These are phyloP conservation scores for Phanerochaete carnosa DNA, from an alignment of 768 basidiomycete species.

Conservation along the genomic window DNA sequence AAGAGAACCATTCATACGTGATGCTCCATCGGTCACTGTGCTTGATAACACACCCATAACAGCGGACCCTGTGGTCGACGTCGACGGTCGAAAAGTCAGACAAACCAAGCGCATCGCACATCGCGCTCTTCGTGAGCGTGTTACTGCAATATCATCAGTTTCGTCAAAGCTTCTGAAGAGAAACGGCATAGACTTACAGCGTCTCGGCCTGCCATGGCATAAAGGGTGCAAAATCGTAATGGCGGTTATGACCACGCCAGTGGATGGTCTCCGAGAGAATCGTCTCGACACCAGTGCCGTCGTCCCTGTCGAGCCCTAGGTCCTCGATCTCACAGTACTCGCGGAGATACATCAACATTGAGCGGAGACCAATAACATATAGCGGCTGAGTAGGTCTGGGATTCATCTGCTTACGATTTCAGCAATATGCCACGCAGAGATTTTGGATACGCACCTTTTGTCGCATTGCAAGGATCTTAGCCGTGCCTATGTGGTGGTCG, in stretches of 20 bases:
- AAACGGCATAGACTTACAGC: background rate
- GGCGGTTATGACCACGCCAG: conserved; percentile 25
- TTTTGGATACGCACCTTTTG: conserved; percentile 45
- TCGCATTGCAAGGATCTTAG: conserved; percentile 69
- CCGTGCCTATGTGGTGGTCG: conserved; percentile 87
- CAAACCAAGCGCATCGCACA: conserved; percentile 56
- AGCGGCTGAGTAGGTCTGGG: conserved; percentile 61
- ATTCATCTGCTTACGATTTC: conserved; percentile 45
- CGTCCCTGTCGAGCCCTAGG: conserved; percentile 51
- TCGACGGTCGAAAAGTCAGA: conserved; percentile 62
- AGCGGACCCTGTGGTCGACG: conserved; percentile 68
- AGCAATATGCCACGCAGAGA: conserved; percentile 6
- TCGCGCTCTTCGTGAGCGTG: conserved; percentile 31
- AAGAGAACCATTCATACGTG: conserved; percentile 44
- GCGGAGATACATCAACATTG: conserved; percentile 61
- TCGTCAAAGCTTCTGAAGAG: background rate
- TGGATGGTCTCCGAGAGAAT: conserved; percentile 50
- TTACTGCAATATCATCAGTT: conserved; percentile 37
- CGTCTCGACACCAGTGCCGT: conserved; percentile 49
- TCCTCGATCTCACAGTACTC: conserved; percentile 74
- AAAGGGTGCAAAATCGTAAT: background rate
- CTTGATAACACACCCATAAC: conserved; percentile 68
- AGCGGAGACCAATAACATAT: conserved; percentile 62
- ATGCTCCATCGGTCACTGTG: conserved; percentile 76
- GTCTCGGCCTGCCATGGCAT: conserved; percentile 18